A percentile compares a stretch with the other conserved stretches of the same genome.
Evolutionary conservation across 208 protist genomes (phyloP).

Genomic region (Crithidia bombi): DNA sequence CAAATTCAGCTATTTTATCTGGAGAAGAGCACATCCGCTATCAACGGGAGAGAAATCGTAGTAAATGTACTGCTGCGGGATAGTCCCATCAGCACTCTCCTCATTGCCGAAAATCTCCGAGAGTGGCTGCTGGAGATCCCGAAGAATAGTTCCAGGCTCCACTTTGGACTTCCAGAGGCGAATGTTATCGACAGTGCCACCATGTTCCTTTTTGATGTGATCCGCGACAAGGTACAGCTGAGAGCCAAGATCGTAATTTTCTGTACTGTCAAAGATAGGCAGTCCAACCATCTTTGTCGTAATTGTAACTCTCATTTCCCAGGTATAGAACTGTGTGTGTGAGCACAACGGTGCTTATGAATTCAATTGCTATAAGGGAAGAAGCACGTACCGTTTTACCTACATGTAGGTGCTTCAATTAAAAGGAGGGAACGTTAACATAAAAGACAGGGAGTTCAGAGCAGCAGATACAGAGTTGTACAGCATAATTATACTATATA

Average conservation of each 20-base stretch:
- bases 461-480: no score
- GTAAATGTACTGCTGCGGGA: conserved; percentile 35
- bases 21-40: conserved; percentile 43
- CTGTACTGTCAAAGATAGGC: conserved; percentile 64
- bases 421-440: neutral
- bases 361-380: no score
- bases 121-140: conserved; percentile 53
- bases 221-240: conserved; percentile 54
- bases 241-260: conserved; percentile 27
- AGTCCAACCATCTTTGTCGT: conserved; percentile 76
- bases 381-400: no score
- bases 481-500: no score
- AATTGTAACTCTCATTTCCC: conserved; percentile 20
- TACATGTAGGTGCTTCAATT: neutral
- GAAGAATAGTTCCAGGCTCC: conserved; percentile 66
- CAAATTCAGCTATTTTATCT: conserved; percentile 22
- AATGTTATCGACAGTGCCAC: conserved; percentile 44
- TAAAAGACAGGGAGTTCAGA: no score
- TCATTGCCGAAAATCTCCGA: conserved; percentile 44
- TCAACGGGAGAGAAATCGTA: conserved; percentile 71
- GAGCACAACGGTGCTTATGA: neutral
- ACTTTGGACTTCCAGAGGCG: conserved; percentile 74
- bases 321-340: neutral
- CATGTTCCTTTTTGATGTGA: conserved; percentile 61
- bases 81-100: conserved; percentile 2